Base-by-base conservation (phyloP, 208 protist species). In the Trypanosoma melophagium region DNA sequence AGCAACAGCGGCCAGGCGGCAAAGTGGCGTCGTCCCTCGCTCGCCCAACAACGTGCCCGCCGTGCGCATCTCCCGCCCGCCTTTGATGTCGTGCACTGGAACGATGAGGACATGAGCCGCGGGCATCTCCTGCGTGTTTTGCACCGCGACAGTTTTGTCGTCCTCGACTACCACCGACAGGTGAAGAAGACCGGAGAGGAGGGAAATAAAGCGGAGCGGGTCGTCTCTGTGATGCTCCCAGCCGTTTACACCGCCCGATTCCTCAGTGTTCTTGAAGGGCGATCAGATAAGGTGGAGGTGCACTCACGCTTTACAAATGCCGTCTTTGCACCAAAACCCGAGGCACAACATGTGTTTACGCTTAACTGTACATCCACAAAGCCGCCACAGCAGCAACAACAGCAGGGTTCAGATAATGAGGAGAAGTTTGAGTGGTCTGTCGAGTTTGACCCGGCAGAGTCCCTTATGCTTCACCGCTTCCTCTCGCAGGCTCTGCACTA, bases 31-130 rank as follows among this genome's bases (percentile, higher is more conserved):
- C 51, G 68, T n/a, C 60, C 58, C 28, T 55, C 16, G 19, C 59
- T 71, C 52, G 70, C 60, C 8, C 71, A 79, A 53, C 76, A 76
- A 31, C 76, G 76, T 31, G 40, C 41, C 45, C 76, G 73, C 25
- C 85, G 77, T 14, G 35, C 59, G 3, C 35, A 67, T 19, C 60
- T 90, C 25, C 82, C 86, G 13, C 89, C 89, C 8, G 89, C 89
- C 22, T 95, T 95, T 67, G 89, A 95, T 58, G 60, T 95, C 65
- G 85, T 93, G 28, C 89, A 93, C 74, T 95, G 89, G 89, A 86
- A 91, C 62, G 86, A 95, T 51, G 78, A 79, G 13, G 72, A 95
- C 59, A 71, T 86, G 24, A 65, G 56, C 31, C 61, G 76, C 49
- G 89, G 89, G 1, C 74, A 92, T 69, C 77, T 92, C 21, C 72